phyloP scores from a whole-genome alignment of 352 stramenopile species.

The Phytophthora sansomeana region DNA sequence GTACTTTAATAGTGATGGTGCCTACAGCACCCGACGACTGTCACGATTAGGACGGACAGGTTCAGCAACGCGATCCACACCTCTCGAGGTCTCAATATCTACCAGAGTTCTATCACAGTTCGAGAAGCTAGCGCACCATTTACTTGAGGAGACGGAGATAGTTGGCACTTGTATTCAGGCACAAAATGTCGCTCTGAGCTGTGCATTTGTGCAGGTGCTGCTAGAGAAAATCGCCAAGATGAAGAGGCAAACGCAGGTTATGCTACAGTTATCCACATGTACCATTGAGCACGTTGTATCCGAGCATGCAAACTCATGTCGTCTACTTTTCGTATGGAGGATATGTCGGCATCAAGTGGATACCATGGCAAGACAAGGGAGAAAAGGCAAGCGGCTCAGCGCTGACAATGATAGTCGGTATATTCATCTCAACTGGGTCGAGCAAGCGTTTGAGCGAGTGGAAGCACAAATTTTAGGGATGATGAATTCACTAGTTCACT shows the following conservation, averaged over 20 bases:
- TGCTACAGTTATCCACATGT: slow-evolving; percentile 42
- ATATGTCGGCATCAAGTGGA: slow-evolving; percentile 71
- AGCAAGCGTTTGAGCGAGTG: slow-evolving; percentile 69
- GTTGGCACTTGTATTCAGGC: slow-evolving; percentile 71
- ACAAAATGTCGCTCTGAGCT: slow-evolving; percentile 62
- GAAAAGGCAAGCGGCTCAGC: slow-evolving; percentile 26
- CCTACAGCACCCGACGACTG: slow-evolving; percentile 7
- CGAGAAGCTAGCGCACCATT: slow-evolving; percentile 73
- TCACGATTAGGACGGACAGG: slow-evolving; percentile 8
- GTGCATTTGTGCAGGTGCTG: slow-evolving; percentile 73
- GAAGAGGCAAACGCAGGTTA: slow-evolving; percentile 36
- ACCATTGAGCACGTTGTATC: slow-evolving; percentile 54
- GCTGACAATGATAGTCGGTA: slow-evolving; percentile 28
- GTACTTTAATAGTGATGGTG: slow-evolving; percentile 32
- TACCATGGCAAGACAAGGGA: slow-evolving; percentile 45
- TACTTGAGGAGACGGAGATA: slow-evolving; percentile 79
- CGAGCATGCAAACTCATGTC: slow-evolving; percentile 63
- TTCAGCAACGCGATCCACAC: not conserved
- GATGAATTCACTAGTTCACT: slow-evolving; percentile 63
- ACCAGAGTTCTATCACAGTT: slow-evolving; percentile 53
- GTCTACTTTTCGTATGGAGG: slow-evolving; percentile 71
- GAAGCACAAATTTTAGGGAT: slow-evolving; percentile 58
- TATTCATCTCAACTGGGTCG: slow-evolving; percentile 72
- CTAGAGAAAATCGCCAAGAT: slow-evolving; percentile 67
- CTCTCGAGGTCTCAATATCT: not conserved